Conservation (phyloP, 2,329 filamentous ascomycete genomes). For the Beauveria brongniartii region DNA sequence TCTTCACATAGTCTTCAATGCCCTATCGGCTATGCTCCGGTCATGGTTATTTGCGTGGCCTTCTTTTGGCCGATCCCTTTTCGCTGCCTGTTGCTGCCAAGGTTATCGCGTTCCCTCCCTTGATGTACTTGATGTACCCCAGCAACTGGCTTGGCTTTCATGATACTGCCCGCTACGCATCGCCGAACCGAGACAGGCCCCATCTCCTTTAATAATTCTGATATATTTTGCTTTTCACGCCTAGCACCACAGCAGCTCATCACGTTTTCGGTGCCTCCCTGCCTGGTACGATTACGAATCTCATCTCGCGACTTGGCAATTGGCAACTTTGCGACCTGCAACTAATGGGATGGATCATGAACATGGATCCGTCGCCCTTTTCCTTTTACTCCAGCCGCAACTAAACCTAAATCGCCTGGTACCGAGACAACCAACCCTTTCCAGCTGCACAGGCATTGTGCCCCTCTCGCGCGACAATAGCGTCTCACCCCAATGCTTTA, state of each 20-base stretch:
- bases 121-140: no score
- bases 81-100: not conserved
- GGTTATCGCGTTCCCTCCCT: no score
- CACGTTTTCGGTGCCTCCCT: not conserved
- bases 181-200: not conserved
- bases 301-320: not conserved
- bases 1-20: not conserved
- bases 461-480: not conserved
- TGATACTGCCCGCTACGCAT: not conserved
- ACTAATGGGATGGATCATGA: not conserved
- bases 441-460: not conserved
- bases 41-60: not conserved
- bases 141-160: no score
- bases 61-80: not conserved
- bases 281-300: not conserved
- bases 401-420: conserved; percentile 1
- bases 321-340: not conserved
- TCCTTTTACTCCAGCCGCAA: not conserved
- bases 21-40: not conserved
- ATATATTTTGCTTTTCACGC: not conserved
- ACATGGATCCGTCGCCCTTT: not conserved
- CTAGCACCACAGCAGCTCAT: not conserved
- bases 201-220: no score
- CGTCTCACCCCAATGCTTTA: not conserved
- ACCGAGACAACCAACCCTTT: not conserved